These are phyloP conservation scores for Piromyces finnis DNA, from an alignment of 192 early-diverging fungal species.

Conservation along the genomic window DNA sequence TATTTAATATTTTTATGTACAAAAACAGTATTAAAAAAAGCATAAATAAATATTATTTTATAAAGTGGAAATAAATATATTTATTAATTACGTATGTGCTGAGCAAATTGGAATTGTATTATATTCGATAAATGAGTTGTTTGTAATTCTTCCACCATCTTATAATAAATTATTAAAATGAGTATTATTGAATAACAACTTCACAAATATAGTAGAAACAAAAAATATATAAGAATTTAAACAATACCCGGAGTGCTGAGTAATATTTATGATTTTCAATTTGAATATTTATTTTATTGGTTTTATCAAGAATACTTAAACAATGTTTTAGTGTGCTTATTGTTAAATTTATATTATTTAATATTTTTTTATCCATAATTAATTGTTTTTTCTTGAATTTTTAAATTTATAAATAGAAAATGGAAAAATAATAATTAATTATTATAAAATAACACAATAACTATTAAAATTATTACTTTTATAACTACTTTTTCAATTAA, in stretches of 20 bases:
- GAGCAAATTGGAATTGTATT: slow-evolving; percentile 64
- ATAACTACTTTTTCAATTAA: slow-evolving; percentile 54
- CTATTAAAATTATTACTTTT: not conserved
- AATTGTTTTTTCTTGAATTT: slow-evolving; percentile 58
- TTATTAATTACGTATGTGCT: slow-evolving; percentile 59
- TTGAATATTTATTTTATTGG: slow-evolving; percentile 60
- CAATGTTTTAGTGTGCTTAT: slow-evolving; percentile 63
- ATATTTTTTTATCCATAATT: slow-evolving; percentile 53
- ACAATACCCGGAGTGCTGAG: slow-evolving; percentile 59
- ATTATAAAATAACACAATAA: not conserved
- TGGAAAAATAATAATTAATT: not conserved
- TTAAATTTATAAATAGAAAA: no score
- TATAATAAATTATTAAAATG: no score
- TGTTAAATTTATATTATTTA: slow-evolving; percentile 75
- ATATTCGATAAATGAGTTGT: slow-evolving; percentile 48
- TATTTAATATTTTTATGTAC: not conserved
- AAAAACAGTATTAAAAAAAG: not conserved
- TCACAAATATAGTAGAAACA: not conserved
- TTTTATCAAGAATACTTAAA: slow-evolving; percentile 71
- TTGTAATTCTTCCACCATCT: slow-evolving; percentile 76
- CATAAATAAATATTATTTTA: no score
- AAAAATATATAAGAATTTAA: not conserved
- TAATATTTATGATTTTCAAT: slow-evolving; percentile 75
- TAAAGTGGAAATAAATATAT: no score
- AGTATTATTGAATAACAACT: no score